Percentiles rank a stretch among this genome's conserved stretches.
Evolutionary conservation across 1,139 yeast species (phyloP).

Genomic region (Nakaseomyces nivariensis): DNA sequence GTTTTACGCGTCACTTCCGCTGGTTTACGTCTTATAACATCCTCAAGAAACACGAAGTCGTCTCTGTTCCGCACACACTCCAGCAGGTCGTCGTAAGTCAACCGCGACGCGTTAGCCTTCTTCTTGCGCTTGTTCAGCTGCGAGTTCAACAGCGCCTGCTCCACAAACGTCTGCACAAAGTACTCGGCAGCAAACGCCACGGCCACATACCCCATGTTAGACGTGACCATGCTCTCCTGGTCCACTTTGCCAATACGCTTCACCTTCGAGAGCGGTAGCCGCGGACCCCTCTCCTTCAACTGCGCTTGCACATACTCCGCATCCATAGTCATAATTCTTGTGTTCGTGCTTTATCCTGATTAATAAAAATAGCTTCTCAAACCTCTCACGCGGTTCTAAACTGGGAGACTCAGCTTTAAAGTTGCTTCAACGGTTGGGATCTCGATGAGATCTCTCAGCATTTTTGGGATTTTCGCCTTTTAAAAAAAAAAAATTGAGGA

Average conservation of each 20-base stretch:
- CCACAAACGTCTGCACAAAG: conserved; percentile 70
- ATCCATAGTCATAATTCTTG: not conserved
- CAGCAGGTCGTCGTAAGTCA: conserved; percentile 60
- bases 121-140: conserved; percentile 3
- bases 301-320: not conserved
- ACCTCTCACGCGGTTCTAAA: too few relatives aligned
- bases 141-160: conserved; percentile 52
- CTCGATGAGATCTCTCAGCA: too few relatives aligned
- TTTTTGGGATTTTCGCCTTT: too few relatives aligned
- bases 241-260: conserved; percentile 79
- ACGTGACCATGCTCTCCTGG: conserved; percentile 67
- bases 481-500: too few relatives aligned
- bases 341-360: not conserved
- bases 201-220: conserved; percentile 73
- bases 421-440: too few relatives aligned
- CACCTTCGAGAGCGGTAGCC: conserved; percentile 68
- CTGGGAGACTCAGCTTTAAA: too few relatives aligned
- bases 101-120: conserved; percentile 12
- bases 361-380: too few relatives aligned
- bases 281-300: conserved; percentile 9
- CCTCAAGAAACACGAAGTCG: conserved; percentile 54
- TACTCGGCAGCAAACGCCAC: conserved; percentile 82
- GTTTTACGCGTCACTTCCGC: not conserved
- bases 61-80: conserved; percentile 60
- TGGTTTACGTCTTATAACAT: conserved; percentile 46